Percentiles rank a stretch among this genome's conserved stretches.
phyloP scores from a whole-genome alignment of 2,329 filamentous ascomycete species.

The Arthroderma sp. region DNA sequence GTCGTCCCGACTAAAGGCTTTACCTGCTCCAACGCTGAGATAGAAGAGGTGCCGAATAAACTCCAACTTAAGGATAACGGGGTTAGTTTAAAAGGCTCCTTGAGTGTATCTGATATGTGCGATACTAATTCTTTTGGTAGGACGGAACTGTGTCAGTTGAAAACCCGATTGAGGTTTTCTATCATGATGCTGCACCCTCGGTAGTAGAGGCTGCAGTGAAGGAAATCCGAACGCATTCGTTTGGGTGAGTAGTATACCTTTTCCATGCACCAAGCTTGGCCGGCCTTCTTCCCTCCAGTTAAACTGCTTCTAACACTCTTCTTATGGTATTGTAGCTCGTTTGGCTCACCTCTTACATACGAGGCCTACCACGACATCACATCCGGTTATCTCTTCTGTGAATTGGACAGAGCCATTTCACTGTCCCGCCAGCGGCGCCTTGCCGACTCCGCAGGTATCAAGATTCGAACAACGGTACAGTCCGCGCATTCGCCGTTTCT shows the following conservation, averaged over 20 bases:
- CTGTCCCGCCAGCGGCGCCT: background rate
- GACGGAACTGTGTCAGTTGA: conserved; percentile 1
- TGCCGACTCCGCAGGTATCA: conserved; percentile 1
- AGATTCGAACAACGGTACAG: background rate
- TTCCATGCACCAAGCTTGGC: no score
- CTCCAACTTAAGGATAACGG: background rate
- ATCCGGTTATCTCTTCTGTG: conserved; percentile 6
- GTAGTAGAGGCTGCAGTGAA: background rate
- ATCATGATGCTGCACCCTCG: conserved; percentile 3
- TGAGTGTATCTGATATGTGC: no score
- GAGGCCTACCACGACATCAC: conserved; percentile 5
- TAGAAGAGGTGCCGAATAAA: no score
- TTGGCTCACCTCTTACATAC: background rate
- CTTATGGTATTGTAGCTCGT: background rate
- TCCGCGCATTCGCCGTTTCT: conserved; percentile 5
- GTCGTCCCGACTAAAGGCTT: conserved; percentile 6
- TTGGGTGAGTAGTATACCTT: background rate
- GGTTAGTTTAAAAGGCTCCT: background rate
- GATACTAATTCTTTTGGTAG: background rate
- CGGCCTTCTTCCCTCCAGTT: background rate
- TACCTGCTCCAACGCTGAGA: background rate
- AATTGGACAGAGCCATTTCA: conserved; percentile 1
- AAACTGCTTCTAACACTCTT: background rate
- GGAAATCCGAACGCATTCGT: background rate
- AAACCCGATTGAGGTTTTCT: conserved; percentile 5